A percentile compares a stretch with the other conserved stretches of the same genome.
These are phyloP conservation scores for Magnolia changhungtana DNA, from an alignment of 164 flowering plant genomes.

Conservation along the genomic window DNA sequence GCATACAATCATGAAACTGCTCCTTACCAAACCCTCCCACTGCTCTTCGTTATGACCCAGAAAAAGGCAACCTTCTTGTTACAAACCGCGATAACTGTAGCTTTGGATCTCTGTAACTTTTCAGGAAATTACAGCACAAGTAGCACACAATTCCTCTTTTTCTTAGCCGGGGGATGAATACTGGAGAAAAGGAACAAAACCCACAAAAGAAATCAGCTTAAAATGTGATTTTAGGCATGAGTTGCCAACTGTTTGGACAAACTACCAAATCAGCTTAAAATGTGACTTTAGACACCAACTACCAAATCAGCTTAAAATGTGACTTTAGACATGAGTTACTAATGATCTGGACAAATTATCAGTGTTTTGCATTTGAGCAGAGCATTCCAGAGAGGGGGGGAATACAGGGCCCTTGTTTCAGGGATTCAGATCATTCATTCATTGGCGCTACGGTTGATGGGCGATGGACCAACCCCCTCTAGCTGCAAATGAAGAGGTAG, in stretches of 20 bases:
- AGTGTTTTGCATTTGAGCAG: no score
- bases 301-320: no score
- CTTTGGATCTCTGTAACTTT: conserved; percentile 1
- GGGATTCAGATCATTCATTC: no score
- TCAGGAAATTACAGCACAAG: conserved; percentile 11
- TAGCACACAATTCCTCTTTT: not conserved
- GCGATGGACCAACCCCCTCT: no score
- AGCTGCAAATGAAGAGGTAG: no score
- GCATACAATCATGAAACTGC: conserved; percentile 18
- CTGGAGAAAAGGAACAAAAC: conserved; percentile 14
- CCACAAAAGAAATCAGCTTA: conserved; percentile 19
- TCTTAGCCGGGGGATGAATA: not conserved
- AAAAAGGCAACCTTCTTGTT: conserved; percentile 7
- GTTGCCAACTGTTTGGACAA: not conserved
- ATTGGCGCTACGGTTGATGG: no score
- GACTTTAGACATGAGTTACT: no score
- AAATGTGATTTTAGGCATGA: conserved; percentile 1
- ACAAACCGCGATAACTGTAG: conserved; percentile 28
- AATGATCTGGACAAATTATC: no score
- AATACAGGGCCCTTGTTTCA: no score
- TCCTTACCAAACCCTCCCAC: not conserved
- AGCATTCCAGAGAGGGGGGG: no score
- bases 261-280: no score
- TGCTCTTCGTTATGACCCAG: not conserved
- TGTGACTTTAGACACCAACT: no score